Conservation (phyloP, 345 rosid genomes). For the Capsella bursapastoris region DNA sequence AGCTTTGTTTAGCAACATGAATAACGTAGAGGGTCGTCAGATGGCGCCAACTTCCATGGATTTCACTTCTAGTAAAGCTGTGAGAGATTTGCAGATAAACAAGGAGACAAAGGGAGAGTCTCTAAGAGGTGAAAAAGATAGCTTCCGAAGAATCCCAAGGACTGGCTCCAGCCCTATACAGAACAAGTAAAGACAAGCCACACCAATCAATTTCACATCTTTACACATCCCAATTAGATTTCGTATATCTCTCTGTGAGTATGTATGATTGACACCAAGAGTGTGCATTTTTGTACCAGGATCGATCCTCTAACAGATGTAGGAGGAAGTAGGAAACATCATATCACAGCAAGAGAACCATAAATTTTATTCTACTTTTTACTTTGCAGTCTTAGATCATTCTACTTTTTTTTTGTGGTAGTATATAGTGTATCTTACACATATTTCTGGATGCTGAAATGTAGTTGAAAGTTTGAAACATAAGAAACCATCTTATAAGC, state of each 20-base stretch:
- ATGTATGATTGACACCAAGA: constrained; percentile 13
- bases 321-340: constrained; percentile 38
- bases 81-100: constrained; percentile 47
- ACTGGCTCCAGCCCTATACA: constrained; percentile 71
- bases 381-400: background rate
- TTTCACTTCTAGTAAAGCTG: constrained; percentile 40
- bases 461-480: constrained; percentile 17
- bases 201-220: constrained; percentile 23
- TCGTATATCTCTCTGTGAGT: background rate
- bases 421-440: constrained; percentile 28
- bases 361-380: constrained; percentile 7
- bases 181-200: constrained; percentile 60
- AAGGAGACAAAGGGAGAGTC: constrained; percentile 43
- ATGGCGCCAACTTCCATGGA: constrained; percentile 34
- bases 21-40: constrained; percentile 54
- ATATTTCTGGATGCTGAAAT: constrained; percentile 25
- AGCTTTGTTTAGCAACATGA: constrained; percentile 44
- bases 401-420: constrained; percentile 2
- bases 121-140: constrained; percentile 51
- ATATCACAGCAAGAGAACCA: constrained; percentile 34
- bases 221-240: constrained; percentile 21
- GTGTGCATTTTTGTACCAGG: constrained; percentile 44
- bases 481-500: constrained; percentile 25
- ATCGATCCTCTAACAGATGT: constrained; percentile 38
- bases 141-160: constrained; percentile 74